Evolutionary conservation across 2,329 filamentous ascomycete species (phyloP), one percentile per base, ranked within the genome.

Genomic region (Cucurbitaria berberidis): DNA sequence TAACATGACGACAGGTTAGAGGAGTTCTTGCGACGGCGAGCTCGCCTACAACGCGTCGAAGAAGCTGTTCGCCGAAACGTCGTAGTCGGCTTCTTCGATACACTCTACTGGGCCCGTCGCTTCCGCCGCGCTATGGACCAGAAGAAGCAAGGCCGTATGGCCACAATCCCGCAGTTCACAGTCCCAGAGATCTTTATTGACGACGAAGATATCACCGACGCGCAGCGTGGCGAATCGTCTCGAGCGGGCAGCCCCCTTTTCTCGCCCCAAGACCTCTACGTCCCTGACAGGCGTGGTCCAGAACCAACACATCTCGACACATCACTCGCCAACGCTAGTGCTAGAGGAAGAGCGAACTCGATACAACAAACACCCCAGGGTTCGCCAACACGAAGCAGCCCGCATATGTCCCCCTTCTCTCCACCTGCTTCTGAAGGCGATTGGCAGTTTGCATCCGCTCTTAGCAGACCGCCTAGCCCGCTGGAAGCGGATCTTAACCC

Each of bases 51-150:
- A 73, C 89, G 93, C 56, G 93, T 99, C 1, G 91, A 99, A 66
- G 93, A 99, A 75, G 91, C 95, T 63, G 91, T 98, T 38, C 89
- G 91, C 52, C 87, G 96, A 52, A 90, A 93, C 59, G 87, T 93
- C 24, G 95, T 99, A 9, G 84, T 95, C 38, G 92, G 93, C 35
- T 99, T 99, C 79, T 98, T 99, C 75, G 90, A 98, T 72, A 98
- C 93, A 13, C 76, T 95, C 78, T 93, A 93, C 77, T 96, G 91
- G 87, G 86, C 89, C 35, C 87, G 93, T 39, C 84, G 85, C 62
- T 97, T 97, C 81, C 88, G 90, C 63, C 86, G 86, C 47, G 84
- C 87, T 52, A 81, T 91, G 72, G 87, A 92, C 32, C 82, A 81
- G 53, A 92, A 92, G 76, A 85, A 85, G 57, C 70, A 71, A 43